A percentile compares a stretch with the other conserved stretches of the same genome.
Evolutionary conservation across 1,284 basidiomycete genomes (phyloP).

Genomic region (Sporisorium graminicola): DNA sequence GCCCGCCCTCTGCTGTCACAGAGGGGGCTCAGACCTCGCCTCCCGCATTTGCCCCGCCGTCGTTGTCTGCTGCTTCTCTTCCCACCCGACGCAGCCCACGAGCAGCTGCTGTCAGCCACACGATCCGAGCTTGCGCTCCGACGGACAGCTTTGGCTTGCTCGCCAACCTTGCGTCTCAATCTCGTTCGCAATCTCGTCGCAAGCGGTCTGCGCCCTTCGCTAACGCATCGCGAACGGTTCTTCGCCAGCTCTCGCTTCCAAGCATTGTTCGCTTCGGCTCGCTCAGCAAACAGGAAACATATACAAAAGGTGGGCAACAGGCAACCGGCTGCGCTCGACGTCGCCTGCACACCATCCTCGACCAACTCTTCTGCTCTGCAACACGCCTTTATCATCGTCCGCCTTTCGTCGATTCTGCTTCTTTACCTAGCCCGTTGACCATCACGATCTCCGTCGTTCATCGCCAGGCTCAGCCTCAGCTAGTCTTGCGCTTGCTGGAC

Average conservation of each 20-base stretch:
- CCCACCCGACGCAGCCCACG: neutral
- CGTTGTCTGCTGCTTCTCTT: no score
- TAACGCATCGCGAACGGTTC: neutral
- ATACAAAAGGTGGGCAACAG: neutral
- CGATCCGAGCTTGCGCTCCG: no score
- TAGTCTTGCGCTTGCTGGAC: neutral
- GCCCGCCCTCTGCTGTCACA: neutral
- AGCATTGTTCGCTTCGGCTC: neutral
- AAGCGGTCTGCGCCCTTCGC: slow-evolving; percentile 4
- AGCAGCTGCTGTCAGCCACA: neutral
- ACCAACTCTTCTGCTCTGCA: neutral
- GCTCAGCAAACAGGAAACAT: neutral
- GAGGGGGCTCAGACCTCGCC: neutral
- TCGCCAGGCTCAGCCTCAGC: neutral
- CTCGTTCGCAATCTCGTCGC: no score
- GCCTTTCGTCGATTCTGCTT: neutral
- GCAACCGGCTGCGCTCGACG: slow-evolving; percentile 1
- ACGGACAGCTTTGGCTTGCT: neutral
- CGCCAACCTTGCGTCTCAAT: neutral
- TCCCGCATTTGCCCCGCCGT: neutral
- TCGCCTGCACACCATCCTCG: neutral
- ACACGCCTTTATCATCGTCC: neutral
- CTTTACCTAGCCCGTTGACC: neutral
- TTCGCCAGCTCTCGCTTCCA: neutral
- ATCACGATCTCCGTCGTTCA: neutral